Conservation (phyloP, 345 rosid genomes). For the Gossypium mustelinum region DNA sequence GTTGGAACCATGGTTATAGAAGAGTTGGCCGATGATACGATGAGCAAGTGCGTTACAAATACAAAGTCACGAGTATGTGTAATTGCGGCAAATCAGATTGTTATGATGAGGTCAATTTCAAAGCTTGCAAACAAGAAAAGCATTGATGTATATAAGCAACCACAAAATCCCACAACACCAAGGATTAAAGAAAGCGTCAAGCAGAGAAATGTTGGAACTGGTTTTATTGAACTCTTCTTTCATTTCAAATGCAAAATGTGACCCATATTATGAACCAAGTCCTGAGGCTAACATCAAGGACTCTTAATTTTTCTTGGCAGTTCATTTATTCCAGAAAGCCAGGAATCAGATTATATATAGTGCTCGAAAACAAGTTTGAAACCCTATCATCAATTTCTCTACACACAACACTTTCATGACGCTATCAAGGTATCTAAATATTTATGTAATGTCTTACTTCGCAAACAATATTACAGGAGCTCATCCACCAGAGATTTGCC, state of each 20-base stretch:
- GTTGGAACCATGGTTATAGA: too few relatives aligned
- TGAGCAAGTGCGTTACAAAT: too few relatives aligned
- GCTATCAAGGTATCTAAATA: not conserved
- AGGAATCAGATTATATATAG: not conserved
- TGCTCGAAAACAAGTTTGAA: not conserved
- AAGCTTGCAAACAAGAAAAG: too few relatives aligned
- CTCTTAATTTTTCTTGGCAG: not conserved
- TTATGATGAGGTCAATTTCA: too few relatives aligned
- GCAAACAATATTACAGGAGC: conserved; percentile 35
- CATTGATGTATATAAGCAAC: too few relatives aligned
- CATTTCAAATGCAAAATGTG: not conserved
- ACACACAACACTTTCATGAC: not conserved
- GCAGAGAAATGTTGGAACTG: too few relatives aligned
- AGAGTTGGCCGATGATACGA: too few relatives aligned
- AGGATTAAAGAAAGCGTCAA: too few relatives aligned
- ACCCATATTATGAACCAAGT: not conserved
- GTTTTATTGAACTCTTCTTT: too few relatives aligned
- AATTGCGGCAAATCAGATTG: too few relatives aligned
- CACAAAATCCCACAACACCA: too few relatives aligned
- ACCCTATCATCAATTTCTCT: not conserved
- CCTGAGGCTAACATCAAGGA: not conserved
- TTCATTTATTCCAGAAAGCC: not conserved
- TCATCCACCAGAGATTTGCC: conserved; percentile 45
- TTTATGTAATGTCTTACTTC: not conserved
- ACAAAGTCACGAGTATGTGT: too few relatives aligned